Evolutionary conservation across 2,329 filamentous ascomycete species (phyloP).

Genomic region (Chaetoscypha palmicola): DNA sequence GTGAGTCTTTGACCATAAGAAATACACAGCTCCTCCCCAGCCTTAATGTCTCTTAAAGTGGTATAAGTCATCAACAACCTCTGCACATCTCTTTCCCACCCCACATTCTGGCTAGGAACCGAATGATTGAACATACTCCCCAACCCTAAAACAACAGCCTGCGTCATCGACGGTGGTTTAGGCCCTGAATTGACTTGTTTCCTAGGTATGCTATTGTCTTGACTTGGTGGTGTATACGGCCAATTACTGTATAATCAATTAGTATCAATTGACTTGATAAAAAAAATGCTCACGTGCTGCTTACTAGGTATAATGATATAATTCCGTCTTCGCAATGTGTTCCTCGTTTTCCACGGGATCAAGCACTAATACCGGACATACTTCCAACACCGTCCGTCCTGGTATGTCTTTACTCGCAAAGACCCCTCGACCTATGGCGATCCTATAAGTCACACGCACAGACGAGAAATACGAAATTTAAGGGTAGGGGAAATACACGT

Average conservation of each 20-base stretch:
- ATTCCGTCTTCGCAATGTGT: slow-evolving; percentile 42
- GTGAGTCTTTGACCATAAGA: slow-evolving; percentile 32
- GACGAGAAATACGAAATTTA: background rate
- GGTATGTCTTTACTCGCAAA: slow-evolving; percentile 42
- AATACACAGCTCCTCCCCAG: slow-evolving; percentile 49
- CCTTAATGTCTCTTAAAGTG: slow-evolving; percentile 40
- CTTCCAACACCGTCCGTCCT: slow-evolving; percentile 42
- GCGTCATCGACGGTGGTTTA: slow-evolving; percentile 32
- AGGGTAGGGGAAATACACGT: background rate
- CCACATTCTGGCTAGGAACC: slow-evolving; percentile 44
- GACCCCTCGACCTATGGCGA: slow-evolving; percentile 42
- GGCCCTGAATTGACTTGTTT: slow-evolving; percentile 14
- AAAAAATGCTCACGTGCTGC: slow-evolving; percentile 15
- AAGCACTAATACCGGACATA: slow-evolving; percentile 45
- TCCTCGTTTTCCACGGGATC: slow-evolving; percentile 39
- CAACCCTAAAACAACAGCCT: slow-evolving; percentile 48
- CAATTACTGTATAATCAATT: slow-evolving; percentile 23
- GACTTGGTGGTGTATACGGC: slow-evolving; percentile 22
- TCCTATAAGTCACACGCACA: background rate
- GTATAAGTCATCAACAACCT: slow-evolving; percentile 41
- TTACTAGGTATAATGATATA: slow-evolving; percentile 52
- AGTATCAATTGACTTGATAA: slow-evolving; percentile 20
- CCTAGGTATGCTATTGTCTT: slow-evolving; percentile 22
- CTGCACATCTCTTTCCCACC: slow-evolving; percentile 43
- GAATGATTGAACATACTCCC: slow-evolving; percentile 55